Evolutionary conservation across 2,329 filamentous ascomycete genomes (phyloP), one percentile per base, ranked within the genome.

Genomic region (Ilyonectria sp.): DNA sequence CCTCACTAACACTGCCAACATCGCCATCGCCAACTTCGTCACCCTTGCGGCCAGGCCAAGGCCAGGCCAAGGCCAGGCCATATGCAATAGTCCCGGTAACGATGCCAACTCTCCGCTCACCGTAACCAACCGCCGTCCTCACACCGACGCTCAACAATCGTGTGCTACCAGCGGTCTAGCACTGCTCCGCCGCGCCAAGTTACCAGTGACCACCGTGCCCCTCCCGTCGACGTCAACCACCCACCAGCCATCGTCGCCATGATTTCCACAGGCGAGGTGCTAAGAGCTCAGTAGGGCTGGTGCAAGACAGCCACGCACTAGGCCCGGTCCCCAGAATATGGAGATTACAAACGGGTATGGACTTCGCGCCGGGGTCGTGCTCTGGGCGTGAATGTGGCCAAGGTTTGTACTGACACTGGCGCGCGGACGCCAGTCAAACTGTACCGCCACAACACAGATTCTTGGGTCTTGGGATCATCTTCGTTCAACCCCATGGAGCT

Each of bases 401-500:
- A 49, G 40, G 57, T 17, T 60, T 61, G 43, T 23, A 54, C 50
- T 60, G 47, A 50, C 31, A 69, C 56, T 71, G 65, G 71, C 69
- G 68, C 68, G 68, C 62, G 69, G 69, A 56, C 63, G 47, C 60
- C 49, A 61, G 50, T 35, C 52, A 56, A 74, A 75, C 43, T 58
- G 53, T 75, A 62, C 54, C 61, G 67, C 65, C 69, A 67, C 62
- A 8, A n/a, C 15, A 33, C 35, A 60, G 50, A n/a, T 53, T 35
- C 50, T 35, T 31, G 31, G 50, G 43, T 23, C 57, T 37, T 23
- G 21, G 57, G 4, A 19, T 43, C 35, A 26, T 35, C 43, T 44
- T 55, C 43, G 11, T 26, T 23, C 19, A 50, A 37, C 5, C 17
- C 35, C 50, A 52, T 62, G n/a, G 56, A 31, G n/a, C 40, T 47